Evolutionary conservation across 306 rosid genomes (phyloP), one percentile per base, ranked within the genome.

Genomic region (Prunus mira): DNA sequence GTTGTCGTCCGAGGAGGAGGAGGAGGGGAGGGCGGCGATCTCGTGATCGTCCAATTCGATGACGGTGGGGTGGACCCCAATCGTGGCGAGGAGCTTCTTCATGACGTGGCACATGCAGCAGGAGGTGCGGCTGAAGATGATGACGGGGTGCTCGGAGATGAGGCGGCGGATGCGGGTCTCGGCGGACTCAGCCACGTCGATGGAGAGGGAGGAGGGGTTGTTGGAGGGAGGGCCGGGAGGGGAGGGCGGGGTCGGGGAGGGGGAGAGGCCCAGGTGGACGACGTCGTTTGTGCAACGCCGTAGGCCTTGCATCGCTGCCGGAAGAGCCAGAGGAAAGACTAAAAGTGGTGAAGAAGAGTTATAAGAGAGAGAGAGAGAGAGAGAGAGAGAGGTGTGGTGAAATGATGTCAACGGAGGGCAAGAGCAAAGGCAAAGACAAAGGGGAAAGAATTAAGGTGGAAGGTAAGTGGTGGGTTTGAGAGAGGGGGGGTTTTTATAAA

Each of bases 81-180:
- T 83, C 71, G 89, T 87, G 77, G 89, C 92, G 11, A 96, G 97
- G 60, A 96, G 97, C 69, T 89, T 88, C 89, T 96, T 96, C 98
- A 96, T 96, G 89, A 96, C 99, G 83, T 91, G 99, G 89, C 98
- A 96, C 99, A 96, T 96, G 97, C 90, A 96, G 81, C 99, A 96
- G 1, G 98, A 86, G 62, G 82, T 89, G 10, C 96, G 90, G 82
- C 90, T 87, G 85, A 96, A 96, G 78, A 96, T 92, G 77, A 96
- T 87, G 4, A 96, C 99, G 0, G 99, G 99, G 65, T 96, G 89
- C 82, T 96, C 99, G 12, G 98, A 80, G 47, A 96, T 92, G n/a
- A 96, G 96, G 5, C 99, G 92, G 6, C 85, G 96, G 93, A 96
- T 92, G 47, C 89, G 76, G 0, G 89, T 71, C 68, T 96, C 97